Evolutionary conservation across 495 filamentous ascomycete genomes (phyloP), one percentile per base, ranked within the genome.

Genomic region (Talaromyces proteolyticus): DNA sequence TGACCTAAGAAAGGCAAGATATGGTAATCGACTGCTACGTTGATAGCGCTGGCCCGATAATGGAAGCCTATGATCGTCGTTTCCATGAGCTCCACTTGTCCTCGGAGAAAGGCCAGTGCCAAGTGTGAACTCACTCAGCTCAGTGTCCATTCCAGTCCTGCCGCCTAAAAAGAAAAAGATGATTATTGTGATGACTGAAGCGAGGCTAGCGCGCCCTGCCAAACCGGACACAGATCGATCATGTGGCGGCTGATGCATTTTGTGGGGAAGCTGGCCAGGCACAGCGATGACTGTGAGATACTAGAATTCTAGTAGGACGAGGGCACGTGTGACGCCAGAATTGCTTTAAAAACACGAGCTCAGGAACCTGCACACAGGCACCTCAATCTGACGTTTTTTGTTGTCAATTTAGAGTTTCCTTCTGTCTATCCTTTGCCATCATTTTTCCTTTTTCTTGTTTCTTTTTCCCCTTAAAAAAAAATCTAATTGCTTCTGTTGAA

Each of bases 161-260:
- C 29, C 29, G 29, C 29, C 14, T 14, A 4, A 34, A 34, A 14
- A 10, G 14, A 34, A 34, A 34, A 34, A 1, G 29, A n/a, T n/a
- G n/a, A n/a, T n/a, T n/a, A n/a, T n/a, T n/a, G 44, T 36, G 44
- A 49, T 36, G 47, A 39, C 47, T 10, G 29, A 10, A 14, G 14
- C 29, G 29, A 34, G 29, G 29, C 29, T 34, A 34, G 47, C 34
- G 19, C 24, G 21, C 24, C 37, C 20, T 41, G 47, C 17, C 22
- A 21, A 22, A 18, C 12, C 34, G 26, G 40, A 41, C 24, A 19
- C 17, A 20, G 44, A 40, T 49, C 47, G 47, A 49, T 49, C 47
- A 49, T 49, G 47, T 49, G 46, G 47, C 47, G 37, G 47, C 22
- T 49, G 29, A 24, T 49, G 36, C 47, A 49, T 49, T 49, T 40